Conservation (phyloP, 306 rosid genomes). For the Canavalia gladiata region DNA sequence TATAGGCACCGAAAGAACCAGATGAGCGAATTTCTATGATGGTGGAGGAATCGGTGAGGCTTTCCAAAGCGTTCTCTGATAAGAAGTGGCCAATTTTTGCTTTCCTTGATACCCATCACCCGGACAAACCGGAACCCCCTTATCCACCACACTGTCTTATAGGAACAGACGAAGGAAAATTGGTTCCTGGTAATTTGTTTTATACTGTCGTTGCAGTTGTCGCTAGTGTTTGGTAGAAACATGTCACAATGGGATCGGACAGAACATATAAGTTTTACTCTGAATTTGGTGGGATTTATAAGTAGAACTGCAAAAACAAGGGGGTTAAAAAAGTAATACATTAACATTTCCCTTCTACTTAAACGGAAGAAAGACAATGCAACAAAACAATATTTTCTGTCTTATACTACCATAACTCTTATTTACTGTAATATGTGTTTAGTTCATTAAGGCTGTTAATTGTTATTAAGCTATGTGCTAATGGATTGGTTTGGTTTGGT, state of each 20-base stretch:
- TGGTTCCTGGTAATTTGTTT: constrained; percentile 73
- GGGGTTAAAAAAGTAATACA: too few species aligned
- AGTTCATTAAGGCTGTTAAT: background rate
- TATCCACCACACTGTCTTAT: constrained; percentile 89
- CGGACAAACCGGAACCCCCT: constrained; percentile 81
- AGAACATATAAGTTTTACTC: background rate
- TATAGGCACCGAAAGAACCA: constrained; percentile 78
- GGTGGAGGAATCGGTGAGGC: constrained; percentile 73
- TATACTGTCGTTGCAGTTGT: background rate
- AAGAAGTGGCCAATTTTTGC: constrained; percentile 89
- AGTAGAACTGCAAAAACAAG: too few species aligned
- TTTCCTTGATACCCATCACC: constrained; percentile 81
- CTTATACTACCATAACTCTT: background rate
- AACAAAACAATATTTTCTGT: background rate
- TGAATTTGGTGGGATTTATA: background rate
- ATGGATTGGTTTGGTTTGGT: constrained; percentile 35
- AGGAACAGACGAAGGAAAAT: constrained; percentile 78
- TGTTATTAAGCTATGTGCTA: background rate
- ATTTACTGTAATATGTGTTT: background rate
- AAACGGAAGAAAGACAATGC: background rate
- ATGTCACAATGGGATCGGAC: background rate
- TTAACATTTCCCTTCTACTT: too few species aligned
- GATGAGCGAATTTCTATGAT: constrained; percentile 67
- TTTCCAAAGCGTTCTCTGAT: constrained; percentile 69
- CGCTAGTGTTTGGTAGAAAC: background rate